Conservation (phyloP, 345 rosid species). For the Excoecaria agallocha region DNA sequence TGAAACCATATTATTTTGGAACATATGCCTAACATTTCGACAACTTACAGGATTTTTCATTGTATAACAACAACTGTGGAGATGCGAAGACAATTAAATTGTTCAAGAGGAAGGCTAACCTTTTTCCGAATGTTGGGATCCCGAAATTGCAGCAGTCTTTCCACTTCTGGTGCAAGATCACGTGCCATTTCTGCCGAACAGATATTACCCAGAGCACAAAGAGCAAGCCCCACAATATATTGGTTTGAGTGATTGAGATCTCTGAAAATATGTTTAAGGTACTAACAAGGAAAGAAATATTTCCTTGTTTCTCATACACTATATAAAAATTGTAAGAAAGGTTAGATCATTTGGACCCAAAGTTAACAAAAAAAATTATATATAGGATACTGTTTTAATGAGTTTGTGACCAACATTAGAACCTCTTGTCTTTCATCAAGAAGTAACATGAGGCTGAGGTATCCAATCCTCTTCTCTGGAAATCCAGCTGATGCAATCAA, state of each 20-base stretch:
- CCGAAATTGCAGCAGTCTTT: constrained; percentile 91
- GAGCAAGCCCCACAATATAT: constrained; percentile 97
- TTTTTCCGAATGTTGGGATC: constrained; percentile 98
- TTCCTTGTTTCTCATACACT: not conserved
- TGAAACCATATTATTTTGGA: not conserved
- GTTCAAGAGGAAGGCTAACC: constrained; percentile 39
- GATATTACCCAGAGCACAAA: constrained; percentile 99
- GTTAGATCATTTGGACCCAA: not conserved
- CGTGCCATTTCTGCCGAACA: constrained; percentile 99
- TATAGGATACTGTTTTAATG: constrained; percentile 95
- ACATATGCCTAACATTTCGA: not conserved
- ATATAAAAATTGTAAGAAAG: not conserved
- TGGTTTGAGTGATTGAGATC: constrained; percentile 97
- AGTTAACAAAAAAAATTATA: not conserved
- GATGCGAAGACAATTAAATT: constrained; percentile 3
- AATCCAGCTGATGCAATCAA: constrained; percentile 94
- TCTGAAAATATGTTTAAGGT: constrained; percentile 73
- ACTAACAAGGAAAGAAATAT: constrained; percentile 10
- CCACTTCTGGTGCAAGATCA: constrained; percentile 99
- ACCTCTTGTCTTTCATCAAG: constrained; percentile 99
- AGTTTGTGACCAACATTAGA: constrained; percentile 96
- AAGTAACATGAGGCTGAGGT: constrained; percentile 96
- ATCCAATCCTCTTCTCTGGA: constrained; percentile 99
- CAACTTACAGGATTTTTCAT: not conserved
- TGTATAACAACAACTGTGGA: not conserved